These are phyloP conservation scores for Sanghuangporus baumii DNA, from an alignment of 1,284 basidiomycete genomes.

Conservation along the genomic window DNA sequence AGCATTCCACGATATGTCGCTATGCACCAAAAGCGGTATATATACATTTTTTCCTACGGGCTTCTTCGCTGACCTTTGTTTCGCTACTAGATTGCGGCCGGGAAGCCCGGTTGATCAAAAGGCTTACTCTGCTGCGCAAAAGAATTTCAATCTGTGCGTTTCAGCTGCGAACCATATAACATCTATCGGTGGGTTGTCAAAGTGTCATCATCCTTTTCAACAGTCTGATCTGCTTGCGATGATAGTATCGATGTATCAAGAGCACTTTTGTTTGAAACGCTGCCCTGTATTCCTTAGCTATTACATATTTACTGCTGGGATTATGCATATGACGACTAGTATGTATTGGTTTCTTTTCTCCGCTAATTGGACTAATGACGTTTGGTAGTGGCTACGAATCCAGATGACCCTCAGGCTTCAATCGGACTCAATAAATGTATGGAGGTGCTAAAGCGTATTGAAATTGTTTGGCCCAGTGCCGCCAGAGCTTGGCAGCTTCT, in stretches of 20 bases:
- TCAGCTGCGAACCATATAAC: slow-evolving; percentile 76
- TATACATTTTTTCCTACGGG: neutral
- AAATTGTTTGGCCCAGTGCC: slow-evolving; percentile 72
- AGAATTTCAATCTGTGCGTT: slow-evolving; percentile 67
- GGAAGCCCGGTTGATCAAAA: slow-evolving; percentile 44
- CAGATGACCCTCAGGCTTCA: slow-evolving; percentile 62
- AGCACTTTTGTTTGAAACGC: slow-evolving; percentile 57
- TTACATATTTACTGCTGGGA: slow-evolving; percentile 76
- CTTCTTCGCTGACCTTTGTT: neutral
- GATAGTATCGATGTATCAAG: slow-evolving; percentile 50
- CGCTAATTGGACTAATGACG: slow-evolving; percentile 20
- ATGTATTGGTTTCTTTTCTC: slow-evolving; percentile 18
- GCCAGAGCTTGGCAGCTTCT: slow-evolving; percentile 70
- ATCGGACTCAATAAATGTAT: slow-evolving; percentile 64
- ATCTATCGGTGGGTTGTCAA: slow-evolving; percentile 50
- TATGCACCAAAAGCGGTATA: slow-evolving; percentile 27
- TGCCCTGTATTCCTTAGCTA: slow-evolving; percentile 74
- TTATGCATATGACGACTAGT: slow-evolving; percentile 76
- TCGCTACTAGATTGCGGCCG: neutral
- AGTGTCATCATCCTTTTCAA: neutral
- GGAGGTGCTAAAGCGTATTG: slow-evolving; percentile 64
- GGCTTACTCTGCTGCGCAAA: slow-evolving; percentile 47
- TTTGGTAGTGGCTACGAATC: slow-evolving; percentile 50
- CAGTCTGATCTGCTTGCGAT: neutral
- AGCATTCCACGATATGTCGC: slow-evolving; percentile 18